A percentile compares a stretch with the other conserved stretches of the same genome.
These are phyloP conservation scores for Cutaneotrichosporon sp. DNA, from an alignment of 1,284 basidiomycete genomes.

Conservation along the genomic window DNA sequence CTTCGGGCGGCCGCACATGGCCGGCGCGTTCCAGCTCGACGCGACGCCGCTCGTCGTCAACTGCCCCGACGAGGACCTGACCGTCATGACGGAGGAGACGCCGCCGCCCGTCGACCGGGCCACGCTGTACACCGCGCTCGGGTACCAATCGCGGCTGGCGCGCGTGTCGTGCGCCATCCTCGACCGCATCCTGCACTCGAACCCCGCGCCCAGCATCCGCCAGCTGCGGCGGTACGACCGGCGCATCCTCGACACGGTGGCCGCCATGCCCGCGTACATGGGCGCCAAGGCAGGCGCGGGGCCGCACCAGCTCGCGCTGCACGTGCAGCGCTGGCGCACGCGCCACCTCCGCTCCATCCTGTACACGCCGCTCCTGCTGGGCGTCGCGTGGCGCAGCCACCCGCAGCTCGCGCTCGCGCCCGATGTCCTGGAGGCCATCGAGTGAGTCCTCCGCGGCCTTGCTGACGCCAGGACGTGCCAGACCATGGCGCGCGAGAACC, in stretches of 20 bases:
- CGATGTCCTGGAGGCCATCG: slow-evolving; percentile 24
- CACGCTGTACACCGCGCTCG: slow-evolving; percentile 30
- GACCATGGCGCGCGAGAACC: slow-evolving; percentile 25
- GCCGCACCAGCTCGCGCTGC: slow-evolving; percentile 12
- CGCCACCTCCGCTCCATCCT: slow-evolving; percentile 30
- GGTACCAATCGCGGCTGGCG: slow-evolving; percentile 29
- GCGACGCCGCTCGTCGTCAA: slow-evolving; percentile 26
- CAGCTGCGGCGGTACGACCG: slow-evolving; percentile 11
- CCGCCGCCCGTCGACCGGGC: slow-evolving; percentile 16
- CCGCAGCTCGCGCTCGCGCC: neutral
- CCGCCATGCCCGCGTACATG: slow-evolving; percentile 13
- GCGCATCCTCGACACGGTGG: slow-evolving; percentile 2
- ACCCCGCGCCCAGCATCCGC: slow-evolving; percentile 24
- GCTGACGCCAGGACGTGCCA: slow-evolving; percentile 18
- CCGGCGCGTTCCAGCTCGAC: slow-evolving; percentile 6
- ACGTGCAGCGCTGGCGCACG: slow-evolving; percentile 26
- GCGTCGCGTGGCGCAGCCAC: slow-evolving; percentile 28
- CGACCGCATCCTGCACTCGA: slow-evolving; percentile 25
- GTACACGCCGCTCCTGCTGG: slow-evolving; percentile 31
- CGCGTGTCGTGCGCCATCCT: slow-evolving; percentile 22
- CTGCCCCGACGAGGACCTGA: slow-evolving; percentile 31
- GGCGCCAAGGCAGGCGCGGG: neutral
- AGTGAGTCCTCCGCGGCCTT: neutral
- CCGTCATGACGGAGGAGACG: slow-evolving; percentile 16
- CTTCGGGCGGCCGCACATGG: slow-evolving; percentile 19